Base-by-base conservation (phyloP, 805 yeast species). In the Clavispora carvajalis region DNA sequence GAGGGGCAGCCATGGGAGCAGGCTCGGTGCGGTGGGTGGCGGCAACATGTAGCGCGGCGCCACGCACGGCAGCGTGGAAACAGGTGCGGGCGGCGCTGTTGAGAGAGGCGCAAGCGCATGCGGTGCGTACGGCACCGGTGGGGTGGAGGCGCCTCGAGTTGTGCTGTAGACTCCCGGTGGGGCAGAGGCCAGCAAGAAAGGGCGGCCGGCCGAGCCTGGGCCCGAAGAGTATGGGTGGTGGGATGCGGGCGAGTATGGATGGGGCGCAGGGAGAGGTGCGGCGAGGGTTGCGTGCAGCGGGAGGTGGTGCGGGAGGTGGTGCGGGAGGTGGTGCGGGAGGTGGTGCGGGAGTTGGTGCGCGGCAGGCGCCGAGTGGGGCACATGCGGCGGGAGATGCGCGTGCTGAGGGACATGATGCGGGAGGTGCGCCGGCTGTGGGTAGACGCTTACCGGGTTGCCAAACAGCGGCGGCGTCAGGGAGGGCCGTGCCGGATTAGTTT, bases 361-460 rank as follows among this genome's bases (percentile, higher is more conserved):
- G n/a, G n/a, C n/a, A n/a, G n/a, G n/a, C n/a, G n/a, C n/a, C n/a
- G n/a, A n/a, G n/a, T n/a, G n/a, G n/a, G n/a, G n/a, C n/a, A n/a
- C n/a, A n/a, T n/a, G 23, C 31, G 31, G 7, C 31, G 6, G 19
- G 18, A 28, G 31, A 28, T 7, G 18, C 31, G 31, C 31, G 18
- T 17, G 33, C 33, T 22, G 37, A 5, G 19, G 23, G 31, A 16
- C 39, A 33, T 17, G 22, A 34, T 12, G 33, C 46, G 9, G 38
- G 42, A n/a, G n/a, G n/a, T n/a, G n/a, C n/a, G n/a, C n/a, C n/a
- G n/a, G n/a, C n/a, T n/a, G n/a, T n/a, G n/a, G n/a, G n/a, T n/a
- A n/a, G n/a, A n/a, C n/a, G n/a, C n/a, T n/a, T n/a, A n/a, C n/a
- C n/a, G n/a, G n/a, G n/a, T n/a, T n/a, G 24, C n/a, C 22, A 18